These are phyloP conservation scores for Sphaerulina populicola DNA, from an alignment of 2,329 filamentous ascomycete genomes.

Conservation along the genomic window DNA sequence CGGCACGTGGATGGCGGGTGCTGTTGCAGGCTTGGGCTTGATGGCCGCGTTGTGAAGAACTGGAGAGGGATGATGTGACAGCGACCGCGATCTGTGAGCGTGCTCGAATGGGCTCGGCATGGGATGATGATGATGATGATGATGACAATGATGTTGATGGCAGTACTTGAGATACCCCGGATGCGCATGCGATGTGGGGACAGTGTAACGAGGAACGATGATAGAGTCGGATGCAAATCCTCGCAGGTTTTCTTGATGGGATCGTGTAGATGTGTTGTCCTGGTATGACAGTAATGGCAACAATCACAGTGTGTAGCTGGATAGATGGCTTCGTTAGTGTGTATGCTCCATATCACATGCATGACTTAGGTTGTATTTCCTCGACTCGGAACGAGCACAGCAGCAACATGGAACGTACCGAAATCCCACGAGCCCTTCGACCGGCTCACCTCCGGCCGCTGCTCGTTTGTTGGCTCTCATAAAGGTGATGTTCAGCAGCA, in stretches of 20 bases:
- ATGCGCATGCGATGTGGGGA: neutral
- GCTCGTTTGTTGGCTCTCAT: slow-evolving; percentile 18
- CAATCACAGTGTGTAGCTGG: neutral
- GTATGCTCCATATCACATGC: neutral
- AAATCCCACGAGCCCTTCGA: slow-evolving; percentile 21
- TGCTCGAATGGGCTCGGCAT: neutral
- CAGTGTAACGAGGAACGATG: neutral
- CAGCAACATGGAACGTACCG: slow-evolving; percentile 8
- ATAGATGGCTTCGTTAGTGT: neutral
- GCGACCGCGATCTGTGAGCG: neutral
- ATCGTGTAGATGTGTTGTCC: too few relatives aligned
- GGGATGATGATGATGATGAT: neutral
- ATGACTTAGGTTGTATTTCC: too few relatives aligned
- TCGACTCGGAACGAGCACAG: neutral
- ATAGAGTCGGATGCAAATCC: neutral
- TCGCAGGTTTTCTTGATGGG: neutral
- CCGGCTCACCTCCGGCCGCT: slow-evolving; percentile 15
- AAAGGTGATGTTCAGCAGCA: slow-evolving; percentile 16
- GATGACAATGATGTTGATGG: neutral
- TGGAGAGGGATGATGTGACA: neutral
- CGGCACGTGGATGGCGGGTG: slow-evolving; percentile 5
- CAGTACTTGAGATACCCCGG: neutral
- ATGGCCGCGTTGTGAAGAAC: slow-evolving; percentile 6
- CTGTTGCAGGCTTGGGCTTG: slow-evolving; percentile 7
- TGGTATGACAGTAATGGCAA: neutral